Conservation (phyloP, 192 early-diverging fungal species). For the Linnemannia hyalina region DNA sequence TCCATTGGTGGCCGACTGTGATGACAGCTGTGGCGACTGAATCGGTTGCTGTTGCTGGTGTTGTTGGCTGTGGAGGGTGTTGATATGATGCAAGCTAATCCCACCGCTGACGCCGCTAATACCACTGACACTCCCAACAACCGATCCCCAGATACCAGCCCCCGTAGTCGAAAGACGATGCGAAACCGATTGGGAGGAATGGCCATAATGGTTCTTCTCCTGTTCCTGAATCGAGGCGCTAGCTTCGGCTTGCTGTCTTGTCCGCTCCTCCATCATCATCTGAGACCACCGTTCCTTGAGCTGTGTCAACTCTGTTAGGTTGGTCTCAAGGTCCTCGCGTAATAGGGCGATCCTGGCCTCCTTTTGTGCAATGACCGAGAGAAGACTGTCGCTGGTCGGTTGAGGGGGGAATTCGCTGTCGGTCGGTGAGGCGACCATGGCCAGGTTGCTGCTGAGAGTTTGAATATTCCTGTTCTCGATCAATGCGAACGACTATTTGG, state of each 20-base stretch:
- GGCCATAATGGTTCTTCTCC: slow-evolving; percentile 28
- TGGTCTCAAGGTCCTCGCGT: slow-evolving; percentile 45
- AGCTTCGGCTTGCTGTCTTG: slow-evolving; percentile 43
- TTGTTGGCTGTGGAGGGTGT: slow-evolving; percentile 21
- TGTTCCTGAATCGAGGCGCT: slow-evolving; percentile 48
- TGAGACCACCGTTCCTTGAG: slow-evolving; percentile 57
- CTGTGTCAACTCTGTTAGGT: slow-evolving; percentile 37
- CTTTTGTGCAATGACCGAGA: slow-evolving; percentile 53
- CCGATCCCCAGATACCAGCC: slow-evolving; percentile 45
- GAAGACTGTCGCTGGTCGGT: slow-evolving; percentile 40
- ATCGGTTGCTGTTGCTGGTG: neutral
- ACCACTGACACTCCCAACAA: slow-evolving; percentile 50
- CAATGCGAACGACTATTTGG: slow-evolving; percentile 22
- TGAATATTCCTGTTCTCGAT: slow-evolving; percentile 48
- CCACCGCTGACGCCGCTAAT: slow-evolving; percentile 53
- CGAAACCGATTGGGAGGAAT: slow-evolving; percentile 33
- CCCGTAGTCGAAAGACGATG: slow-evolving; percentile 51
- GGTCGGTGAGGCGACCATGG: slow-evolving; percentile 50
- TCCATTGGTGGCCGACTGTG: slow-evolving; percentile 4
- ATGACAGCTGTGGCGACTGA: neutral
- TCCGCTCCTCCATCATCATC: slow-evolving; percentile 55
- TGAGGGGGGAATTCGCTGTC: slow-evolving; percentile 46
- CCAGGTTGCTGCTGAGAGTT: slow-evolving; percentile 49
- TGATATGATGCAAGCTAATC: slow-evolving; percentile 45
- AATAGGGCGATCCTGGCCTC: slow-evolving; percentile 51